A percentile compares a stretch with the other conserved stretches of the same genome.
Evolutionary conservation across 2,329 filamentous ascomycete genomes (phyloP).

Genomic region (Lachnellula arida): DNA sequence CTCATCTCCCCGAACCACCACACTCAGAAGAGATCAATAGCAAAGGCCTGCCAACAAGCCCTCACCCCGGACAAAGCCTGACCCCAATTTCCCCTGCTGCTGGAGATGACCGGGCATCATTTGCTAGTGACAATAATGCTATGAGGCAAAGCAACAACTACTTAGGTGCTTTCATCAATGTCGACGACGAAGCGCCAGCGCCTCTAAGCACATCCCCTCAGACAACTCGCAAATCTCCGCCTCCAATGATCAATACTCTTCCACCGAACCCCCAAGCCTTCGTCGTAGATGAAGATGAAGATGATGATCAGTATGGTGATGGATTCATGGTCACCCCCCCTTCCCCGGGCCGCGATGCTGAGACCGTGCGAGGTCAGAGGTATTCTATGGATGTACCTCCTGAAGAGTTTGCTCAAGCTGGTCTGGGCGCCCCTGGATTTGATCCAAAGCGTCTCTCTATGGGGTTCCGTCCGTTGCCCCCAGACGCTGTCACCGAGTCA

Average conservation of each 20-base stretch:
- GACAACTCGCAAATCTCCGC: conserved; percentile 15
- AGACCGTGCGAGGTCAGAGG: conserved; percentile 24
- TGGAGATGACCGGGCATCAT: conserved; percentile 13
- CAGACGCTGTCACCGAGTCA: conserved; percentile 69
- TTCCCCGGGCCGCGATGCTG: conserved; percentile 36
- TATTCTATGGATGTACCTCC: conserved; percentile 34
- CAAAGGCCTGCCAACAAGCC: conserved; percentile 20
- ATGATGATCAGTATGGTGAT: conserved; percentile 51
- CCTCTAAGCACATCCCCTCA: conserved; percentile 7
- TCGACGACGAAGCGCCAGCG: conserved; percentile 3
- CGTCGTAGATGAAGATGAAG: too few species aligned
- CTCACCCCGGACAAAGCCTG: conserved; percentile 12
- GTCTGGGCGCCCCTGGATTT: conserved; percentile 50
- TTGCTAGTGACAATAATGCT: conserved; percentile 5
- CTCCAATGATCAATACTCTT: conserved; percentile 27
- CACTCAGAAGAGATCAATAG: conserved; percentile 9
- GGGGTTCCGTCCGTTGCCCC: conserved; percentile 79
- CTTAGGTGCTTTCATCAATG: conserved; percentile 24
- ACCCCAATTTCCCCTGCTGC: conserved; percentile 8
- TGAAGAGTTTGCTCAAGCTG: conserved; percentile 35
- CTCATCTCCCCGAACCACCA: conserved; percentile 16
- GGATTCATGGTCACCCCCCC: conserved; percentile 41
- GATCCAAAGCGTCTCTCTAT: conserved; percentile 59
- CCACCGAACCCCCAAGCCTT: conserved; percentile 31
- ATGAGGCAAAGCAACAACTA: conserved; percentile 30